These are phyloP conservation scores for Naganishia randhawae DNA, from an alignment of 768 basidiomycete genomes.

Conservation along the genomic window DNA sequence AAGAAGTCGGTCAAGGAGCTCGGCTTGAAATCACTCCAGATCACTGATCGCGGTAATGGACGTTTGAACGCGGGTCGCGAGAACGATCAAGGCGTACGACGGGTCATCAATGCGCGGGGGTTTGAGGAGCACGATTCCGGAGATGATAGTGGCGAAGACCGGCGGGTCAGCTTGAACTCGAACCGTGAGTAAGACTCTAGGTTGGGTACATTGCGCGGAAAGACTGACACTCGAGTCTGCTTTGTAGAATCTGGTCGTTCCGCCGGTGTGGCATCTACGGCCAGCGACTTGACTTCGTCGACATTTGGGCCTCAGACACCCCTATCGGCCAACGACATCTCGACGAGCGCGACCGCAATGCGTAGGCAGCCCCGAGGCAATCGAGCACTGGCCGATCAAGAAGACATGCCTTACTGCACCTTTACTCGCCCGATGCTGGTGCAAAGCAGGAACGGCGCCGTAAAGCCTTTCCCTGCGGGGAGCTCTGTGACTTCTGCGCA, in stretches of 20 bases:
- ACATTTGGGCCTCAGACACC: conserved; percentile 15
- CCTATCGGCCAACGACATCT: background rate
- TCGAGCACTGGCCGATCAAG: background rate
- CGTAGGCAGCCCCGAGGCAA: background rate
- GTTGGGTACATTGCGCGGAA: too few relatives aligned
- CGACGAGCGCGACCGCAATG: background rate
- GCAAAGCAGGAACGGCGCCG: background rate
- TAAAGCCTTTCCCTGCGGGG: background rate
- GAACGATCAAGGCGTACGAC: background rate
- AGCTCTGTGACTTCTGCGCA: too few relatives aligned
- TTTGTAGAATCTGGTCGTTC: conserved; percentile 2
- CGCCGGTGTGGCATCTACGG: conserved; percentile 13
- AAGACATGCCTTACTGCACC: background rate
- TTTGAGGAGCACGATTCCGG: background rate
- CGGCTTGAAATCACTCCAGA: conserved; percentile 16
- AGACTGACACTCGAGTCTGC: background rate
- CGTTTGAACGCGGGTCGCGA: conserved; percentile 1
- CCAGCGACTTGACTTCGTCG: background rate
- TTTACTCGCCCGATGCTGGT: conserved; percentile 1
- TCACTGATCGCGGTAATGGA: background rate
- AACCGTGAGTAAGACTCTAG: background rate
- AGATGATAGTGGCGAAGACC: background rate
- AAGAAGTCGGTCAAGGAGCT: conserved; percentile 18
- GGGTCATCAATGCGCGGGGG: background rate
- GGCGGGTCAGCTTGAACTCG: conserved; percentile 15